A percentile compares a stretch with the other conserved stretches of the same genome.
Evolutionary conservation across 129 eudicot genomes (phyloP).

Genomic region (Centella asiatica): DNA sequence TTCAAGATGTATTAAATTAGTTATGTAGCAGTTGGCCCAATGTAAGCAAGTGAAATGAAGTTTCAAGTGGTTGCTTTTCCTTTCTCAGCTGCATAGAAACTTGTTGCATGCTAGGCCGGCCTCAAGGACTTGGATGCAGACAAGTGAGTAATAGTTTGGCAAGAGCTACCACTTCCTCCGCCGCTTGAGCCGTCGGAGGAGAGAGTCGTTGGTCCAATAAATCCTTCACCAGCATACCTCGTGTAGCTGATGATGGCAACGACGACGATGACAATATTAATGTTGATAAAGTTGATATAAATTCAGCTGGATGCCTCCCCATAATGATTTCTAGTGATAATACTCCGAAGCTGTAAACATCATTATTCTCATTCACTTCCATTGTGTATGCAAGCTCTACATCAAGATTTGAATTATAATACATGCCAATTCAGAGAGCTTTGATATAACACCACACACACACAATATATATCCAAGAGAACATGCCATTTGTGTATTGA

Average conservation of each 20-base stretch:
- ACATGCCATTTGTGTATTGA: no score
- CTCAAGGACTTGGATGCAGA: constrained; percentile 13
- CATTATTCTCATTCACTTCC: constrained; percentile 23
- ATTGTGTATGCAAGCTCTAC: constrained; percentile 23
- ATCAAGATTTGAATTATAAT: not conserved
- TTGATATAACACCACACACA: no score
- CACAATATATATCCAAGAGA: no score
- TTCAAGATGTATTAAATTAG: no score
- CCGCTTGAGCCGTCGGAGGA: constrained; percentile 9
- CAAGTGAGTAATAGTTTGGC: constrained; percentile 22
- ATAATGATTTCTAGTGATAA: constrained; percentile 15
- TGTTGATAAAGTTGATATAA: constrained; percentile 1
- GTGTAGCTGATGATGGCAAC: not conserved
- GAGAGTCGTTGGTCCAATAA: constrained; percentile 24
- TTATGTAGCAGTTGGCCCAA: no score
- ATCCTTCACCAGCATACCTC: constrained; percentile 1
- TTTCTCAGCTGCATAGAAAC: no score
- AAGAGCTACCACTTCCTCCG: not conserved
- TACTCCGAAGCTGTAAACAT: constrained; percentile 25
- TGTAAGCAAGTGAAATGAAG: no score
- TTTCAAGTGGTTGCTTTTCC: no score
- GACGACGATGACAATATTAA: not conserved
- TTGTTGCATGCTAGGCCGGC: constrained; percentile 31
- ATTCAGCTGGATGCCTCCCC: constrained; percentile 27
- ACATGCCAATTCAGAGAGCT: no score